phyloP scores from a whole-genome alignment of 345 rosid species.

The Rhodamnia rubescens region DNA sequence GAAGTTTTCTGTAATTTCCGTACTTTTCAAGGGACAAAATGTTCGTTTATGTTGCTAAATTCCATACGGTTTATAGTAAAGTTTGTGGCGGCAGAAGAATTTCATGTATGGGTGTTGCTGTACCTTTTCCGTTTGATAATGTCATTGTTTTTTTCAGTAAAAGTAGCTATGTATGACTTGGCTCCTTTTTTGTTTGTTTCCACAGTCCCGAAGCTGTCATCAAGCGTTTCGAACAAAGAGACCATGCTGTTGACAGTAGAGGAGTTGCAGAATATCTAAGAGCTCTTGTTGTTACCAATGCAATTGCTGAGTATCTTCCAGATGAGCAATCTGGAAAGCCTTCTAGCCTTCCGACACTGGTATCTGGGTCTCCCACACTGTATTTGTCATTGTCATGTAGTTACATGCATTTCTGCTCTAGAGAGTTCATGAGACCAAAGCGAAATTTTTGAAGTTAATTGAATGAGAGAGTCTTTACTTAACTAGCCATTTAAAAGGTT shows the following conservation, averaged over 20 bases:
- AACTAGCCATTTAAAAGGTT: background rate
- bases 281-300: constrained; percentile 77
- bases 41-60: background rate
- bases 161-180: background rate
- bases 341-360: constrained; percentile 81
- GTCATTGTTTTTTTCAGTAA: background rate
- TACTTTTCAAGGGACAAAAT: background rate
- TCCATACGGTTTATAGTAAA: background rate
- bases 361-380: constrained; percentile 6
- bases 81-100: background rate
- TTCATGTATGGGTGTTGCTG: background rate
- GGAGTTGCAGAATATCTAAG: constrained; percentile 88
- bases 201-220: constrained; percentile 87
- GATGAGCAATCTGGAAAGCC: constrained; percentile 78
- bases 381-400: background rate
- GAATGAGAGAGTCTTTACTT: background rate
- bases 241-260: constrained; percentile 67
- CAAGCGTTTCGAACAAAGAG: constrained; percentile 77
- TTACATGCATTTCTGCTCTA: background rate
- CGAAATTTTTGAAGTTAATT: background rate
- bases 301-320: constrained; percentile 85
- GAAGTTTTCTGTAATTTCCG: background rate
- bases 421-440: background rate
- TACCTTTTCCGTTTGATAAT: background rate
- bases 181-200: background rate